Evolutionary conservation across 2,329 filamentous ascomycete species (phyloP).

Genomic region (Phyllosticta citribraziliensis): DNA sequence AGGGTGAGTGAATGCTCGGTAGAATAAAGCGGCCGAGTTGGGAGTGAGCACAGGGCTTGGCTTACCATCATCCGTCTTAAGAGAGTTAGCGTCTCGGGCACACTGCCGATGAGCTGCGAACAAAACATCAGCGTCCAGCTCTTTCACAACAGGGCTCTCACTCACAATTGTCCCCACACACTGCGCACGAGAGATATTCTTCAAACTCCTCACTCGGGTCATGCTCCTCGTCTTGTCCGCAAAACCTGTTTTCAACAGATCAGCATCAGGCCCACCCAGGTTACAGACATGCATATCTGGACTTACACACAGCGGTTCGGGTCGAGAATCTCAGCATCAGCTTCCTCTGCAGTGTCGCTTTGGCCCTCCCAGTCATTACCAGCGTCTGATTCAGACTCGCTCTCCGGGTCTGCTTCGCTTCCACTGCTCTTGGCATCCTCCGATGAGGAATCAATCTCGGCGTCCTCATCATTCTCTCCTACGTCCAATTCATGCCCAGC

Average conservation of each 20-base stretch:
- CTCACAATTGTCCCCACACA: constrained; percentile 77
- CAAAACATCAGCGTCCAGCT: constrained; percentile 31
- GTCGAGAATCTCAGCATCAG: constrained; percentile 43
- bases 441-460: constrained; percentile 26
- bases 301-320: constrained; percentile 57
- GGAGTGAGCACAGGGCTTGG: constrained; percentile 14
- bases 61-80: constrained; percentile 56
- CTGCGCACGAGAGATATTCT: constrained; percentile 62
- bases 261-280: constrained; percentile 20
- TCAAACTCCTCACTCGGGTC: constrained; percentile 76
- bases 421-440: constrained; percentile 27
- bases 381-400: constrained; percentile 44
- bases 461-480: constrained; percentile 32
- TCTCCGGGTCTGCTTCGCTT: constrained; percentile 26
- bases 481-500: constrained; percentile 26
- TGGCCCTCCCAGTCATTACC: constrained; percentile 45
- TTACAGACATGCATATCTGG: neutral
- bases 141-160: constrained; percentile 16
- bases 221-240: constrained; percentile 70
- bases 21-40: constrained; percentile 7
- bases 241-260: constrained; percentile 50
- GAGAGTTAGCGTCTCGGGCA: constrained; percentile 59
- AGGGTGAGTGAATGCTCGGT: constrained; percentile 7
- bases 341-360: constrained; percentile 46
- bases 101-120: constrained; percentile 80